Base-by-base conservation (phyloP, 1,284 basidiomycete species). In the Rhodotorula sp. region DNA sequence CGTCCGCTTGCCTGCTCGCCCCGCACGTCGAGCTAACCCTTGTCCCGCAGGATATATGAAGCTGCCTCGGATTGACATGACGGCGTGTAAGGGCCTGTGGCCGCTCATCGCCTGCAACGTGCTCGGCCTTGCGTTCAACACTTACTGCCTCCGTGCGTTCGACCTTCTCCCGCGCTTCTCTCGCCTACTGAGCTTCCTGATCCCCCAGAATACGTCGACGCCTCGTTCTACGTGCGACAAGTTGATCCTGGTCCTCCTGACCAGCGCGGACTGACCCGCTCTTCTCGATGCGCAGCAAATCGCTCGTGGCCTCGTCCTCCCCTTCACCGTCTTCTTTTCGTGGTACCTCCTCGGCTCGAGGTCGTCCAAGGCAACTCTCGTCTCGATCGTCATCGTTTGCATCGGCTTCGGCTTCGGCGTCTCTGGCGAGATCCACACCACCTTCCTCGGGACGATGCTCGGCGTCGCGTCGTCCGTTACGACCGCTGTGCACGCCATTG, bases 361-460 rank as follows among this genome's bases (percentile, higher is more conserved):
- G 15, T 76, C 77, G 3, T 76, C 77, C 5, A 27, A 19, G 9
- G 58, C 67, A 8, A 74, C 92, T 74, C 84, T 93, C 59, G 57
- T 87, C 66, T 86, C 91, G 9, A 92, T 91, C 80, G 83, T 83
- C 0, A 78, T 92, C 60, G 91, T 94, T 77, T 92, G 91, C 53
- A 71, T 86, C 41, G 92, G 92, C 36, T 95, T 94, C 84, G 90
- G 94, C 82, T 81, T 90, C 64, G 92, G 92, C 32, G 88, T 94
- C 58, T 76, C 79, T 6, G 78, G 79, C n/a, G 79, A 80, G 44
- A 77, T 79, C 37, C 63, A 76, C 58, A 75, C 80, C 1, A 75
- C 84, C 32, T 50, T 76, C 0, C 70, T 88, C 41, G 92, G 92
- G 34, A 82, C 94, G 70, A 81, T 82, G 41, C 92, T 91, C 78